Percentiles rank a stretch among this genome's conserved stretches.
These are phyloP conservation scores for Fusarium metavorans DNA, from an alignment of 2,329 filamentous ascomycete genomes.

Conservation along the genomic window DNA sequence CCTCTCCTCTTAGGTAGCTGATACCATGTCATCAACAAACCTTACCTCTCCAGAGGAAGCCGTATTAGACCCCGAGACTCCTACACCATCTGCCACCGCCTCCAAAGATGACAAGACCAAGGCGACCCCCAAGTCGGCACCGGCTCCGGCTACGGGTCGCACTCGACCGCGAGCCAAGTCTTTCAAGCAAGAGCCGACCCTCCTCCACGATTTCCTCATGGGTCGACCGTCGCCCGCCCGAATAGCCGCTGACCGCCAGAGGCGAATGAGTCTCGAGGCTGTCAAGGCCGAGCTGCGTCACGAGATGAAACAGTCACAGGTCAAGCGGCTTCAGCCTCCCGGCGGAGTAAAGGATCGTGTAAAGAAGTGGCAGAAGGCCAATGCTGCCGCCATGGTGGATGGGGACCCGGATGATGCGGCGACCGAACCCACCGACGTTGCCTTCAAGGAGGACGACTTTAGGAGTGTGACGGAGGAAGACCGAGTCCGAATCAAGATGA, in stretches of 20 bases:
- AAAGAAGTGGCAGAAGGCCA: conserved; percentile 85
- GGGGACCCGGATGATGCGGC: conserved; percentile 64
- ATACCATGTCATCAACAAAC: conserved; percentile 45
- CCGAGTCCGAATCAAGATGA: conserved; percentile 67
- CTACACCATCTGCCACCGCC: conserved; percentile 26
- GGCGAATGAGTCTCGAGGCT: conserved; percentile 70
- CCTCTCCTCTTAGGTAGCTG: conserved; percentile 33
- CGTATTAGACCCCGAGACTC: conserved; percentile 40
- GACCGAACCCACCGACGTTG: conserved; percentile 71
- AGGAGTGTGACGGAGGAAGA: conserved; percentile 72
- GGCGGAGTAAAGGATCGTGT: conserved; percentile 82
- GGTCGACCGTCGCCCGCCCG: conserved; percentile 69
- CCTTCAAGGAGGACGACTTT: conserved; percentile 67
- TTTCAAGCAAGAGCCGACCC: conserved; percentile 57
- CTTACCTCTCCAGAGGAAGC: conserved; percentile 42
- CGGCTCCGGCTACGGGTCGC: conserved; percentile 54
- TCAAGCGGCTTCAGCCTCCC: conserved; percentile 70
- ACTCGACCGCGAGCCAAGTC: conserved; percentile 51
- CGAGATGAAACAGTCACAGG: conserved; percentile 70
- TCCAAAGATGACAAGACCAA: conserved; percentile 30
- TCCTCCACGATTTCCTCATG: conserved; percentile 69
- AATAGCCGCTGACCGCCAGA: conserved; percentile 62
- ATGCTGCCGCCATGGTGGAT: conserved; percentile 70
- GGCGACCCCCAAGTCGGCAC: conserved; percentile 57
- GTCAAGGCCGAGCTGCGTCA: conserved; percentile 64